Conservation (phyloP, 306 rosid genomes). For the Glycine soja region DNA sequence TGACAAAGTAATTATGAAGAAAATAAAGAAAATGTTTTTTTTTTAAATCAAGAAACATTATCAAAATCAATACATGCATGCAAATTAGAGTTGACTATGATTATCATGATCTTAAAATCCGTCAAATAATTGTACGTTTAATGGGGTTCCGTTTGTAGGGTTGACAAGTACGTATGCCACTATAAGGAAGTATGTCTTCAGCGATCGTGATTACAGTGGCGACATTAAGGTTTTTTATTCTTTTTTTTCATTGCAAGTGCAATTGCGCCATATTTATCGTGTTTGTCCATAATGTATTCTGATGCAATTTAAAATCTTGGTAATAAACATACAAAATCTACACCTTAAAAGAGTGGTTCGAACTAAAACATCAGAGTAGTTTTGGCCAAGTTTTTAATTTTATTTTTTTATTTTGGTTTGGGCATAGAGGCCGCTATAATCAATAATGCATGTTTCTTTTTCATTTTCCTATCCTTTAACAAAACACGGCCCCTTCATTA, state of each 20-base stretch:
- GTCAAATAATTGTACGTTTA: neutral
- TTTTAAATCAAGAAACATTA: neutral
- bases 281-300: neutral
- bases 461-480: neutral
- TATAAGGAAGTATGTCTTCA: constrained; percentile 49
- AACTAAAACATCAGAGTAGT: too few species aligned
- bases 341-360: too few species aligned
- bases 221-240: neutral
- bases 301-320: too few species aligned
- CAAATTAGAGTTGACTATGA: neutral
- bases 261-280: too few species aligned
- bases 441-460: too few species aligned
- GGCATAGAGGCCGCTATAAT: too few species aligned
- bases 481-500: constrained; percentile 15
- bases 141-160: neutral
- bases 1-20: neutral
- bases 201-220: neutral
- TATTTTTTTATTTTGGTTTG: too few species aligned
- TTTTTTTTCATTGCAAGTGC: neutral
- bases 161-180: constrained; percentile 53
- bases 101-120: neutral
- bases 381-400: too few species aligned
- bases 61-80: neutral
- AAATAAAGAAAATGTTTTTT: neutral
- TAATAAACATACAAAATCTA: too few species aligned